phyloP scores from a whole-genome alignment of 2,329 filamentous ascomycete genomes.

The Delphinella strobiligena region DNA sequence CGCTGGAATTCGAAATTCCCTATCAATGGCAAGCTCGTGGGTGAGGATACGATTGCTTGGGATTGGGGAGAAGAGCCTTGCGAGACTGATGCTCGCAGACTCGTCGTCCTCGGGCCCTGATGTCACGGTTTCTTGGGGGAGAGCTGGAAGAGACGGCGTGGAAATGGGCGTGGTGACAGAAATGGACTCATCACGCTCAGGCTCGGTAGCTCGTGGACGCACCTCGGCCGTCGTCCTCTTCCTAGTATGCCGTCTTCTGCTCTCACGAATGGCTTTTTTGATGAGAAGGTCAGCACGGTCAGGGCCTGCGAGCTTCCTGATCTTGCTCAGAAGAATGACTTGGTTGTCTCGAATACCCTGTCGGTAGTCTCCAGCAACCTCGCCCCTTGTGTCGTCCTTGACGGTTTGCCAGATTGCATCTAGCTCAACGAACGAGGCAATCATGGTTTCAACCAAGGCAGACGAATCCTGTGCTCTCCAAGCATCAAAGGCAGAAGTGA shows the following conservation, averaged over 20 bases:
- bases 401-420: slow-evolving; percentile 76
- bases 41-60: slow-evolving; percentile 65
- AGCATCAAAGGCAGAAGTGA: slow-evolving; percentile 66
- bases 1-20: slow-evolving; percentile 58
- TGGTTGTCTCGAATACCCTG: slow-evolving; percentile 74
- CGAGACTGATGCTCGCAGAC: slow-evolving; percentile 2
- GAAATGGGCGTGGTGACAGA: slow-evolving; percentile 9
- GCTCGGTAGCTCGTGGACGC: slow-evolving; percentile 53
- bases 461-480: slow-evolving; percentile 76
- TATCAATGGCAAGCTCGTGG: slow-evolving; percentile 70
- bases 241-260: slow-evolving; percentile 50
- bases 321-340: slow-evolving; percentile 63
- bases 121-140: background rate
- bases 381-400: slow-evolving; percentile 62
- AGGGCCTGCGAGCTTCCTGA: slow-evolving; percentile 63
- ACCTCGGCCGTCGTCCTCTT: slow-evolving; percentile 59
- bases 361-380: slow-evolving; percentile 63
- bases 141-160: slow-evolving; percentile 4
- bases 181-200: slow-evolving; percentile 12
- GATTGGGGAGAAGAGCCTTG: slow-evolving; percentile 45
- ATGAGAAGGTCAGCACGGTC: slow-evolving; percentile 62
- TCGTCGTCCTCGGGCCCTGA: background rate
- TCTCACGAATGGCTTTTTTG: slow-evolving; percentile 61
- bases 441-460: slow-evolving; percentile 69
- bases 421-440: slow-evolving; percentile 74